Evolutionary conservation across 441 rosid species (phyloP).

Genomic region (Erodium moschatum): DNA sequence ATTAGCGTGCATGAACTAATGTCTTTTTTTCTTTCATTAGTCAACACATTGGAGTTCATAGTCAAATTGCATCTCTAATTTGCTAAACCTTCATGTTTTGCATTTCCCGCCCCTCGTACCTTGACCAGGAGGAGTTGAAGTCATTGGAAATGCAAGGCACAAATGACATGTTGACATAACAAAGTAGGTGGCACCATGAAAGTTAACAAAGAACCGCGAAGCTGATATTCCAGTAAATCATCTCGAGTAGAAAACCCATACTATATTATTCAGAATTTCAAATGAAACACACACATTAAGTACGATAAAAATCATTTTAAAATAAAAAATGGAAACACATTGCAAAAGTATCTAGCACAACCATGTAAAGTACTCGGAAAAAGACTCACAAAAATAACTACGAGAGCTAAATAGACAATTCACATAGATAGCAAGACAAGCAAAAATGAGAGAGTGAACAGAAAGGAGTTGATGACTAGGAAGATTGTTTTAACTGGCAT

Average conservation of each 20-base stretch:
- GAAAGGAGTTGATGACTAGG: background rate
- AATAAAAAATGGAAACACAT: background rate
- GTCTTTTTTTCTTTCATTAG: background rate
- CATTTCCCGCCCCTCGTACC: background rate
- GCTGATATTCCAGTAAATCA: background rate
- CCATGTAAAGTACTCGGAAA: background rate
- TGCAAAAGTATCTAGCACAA: background rate
- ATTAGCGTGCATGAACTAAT: background rate
- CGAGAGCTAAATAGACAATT: background rate
- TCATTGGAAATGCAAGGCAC: background rate
- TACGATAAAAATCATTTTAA: too few species aligned
- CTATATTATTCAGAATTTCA: background rate
- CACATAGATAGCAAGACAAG: background rate
- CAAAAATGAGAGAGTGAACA: constrained; percentile 2
- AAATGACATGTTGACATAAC: background rate
- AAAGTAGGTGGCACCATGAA: background rate
- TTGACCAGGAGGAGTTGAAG: background rate
- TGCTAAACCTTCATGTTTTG: background rate
- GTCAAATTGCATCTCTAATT: background rate
- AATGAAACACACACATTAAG: background rate
- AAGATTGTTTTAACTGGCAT: background rate
- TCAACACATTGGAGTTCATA: background rate
- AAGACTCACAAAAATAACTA: background rate
- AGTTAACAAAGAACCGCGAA: background rate
- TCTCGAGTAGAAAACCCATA: background rate